Base-by-base conservation (phyloP, 148 eudicot species). In the Euryodendron excelsum region DNA sequence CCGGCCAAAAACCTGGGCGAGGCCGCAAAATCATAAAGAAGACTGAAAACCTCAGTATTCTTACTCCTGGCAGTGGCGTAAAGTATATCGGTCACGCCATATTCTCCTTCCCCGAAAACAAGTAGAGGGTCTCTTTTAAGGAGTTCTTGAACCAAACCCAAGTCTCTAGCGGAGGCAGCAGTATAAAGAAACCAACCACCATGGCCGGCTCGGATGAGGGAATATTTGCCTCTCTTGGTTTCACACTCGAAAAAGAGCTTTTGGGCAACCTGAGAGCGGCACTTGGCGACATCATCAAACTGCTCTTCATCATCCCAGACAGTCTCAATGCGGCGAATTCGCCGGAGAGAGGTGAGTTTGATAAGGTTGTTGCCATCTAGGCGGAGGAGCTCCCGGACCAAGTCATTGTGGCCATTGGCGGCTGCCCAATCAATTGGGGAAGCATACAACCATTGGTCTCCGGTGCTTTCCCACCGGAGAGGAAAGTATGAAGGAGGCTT, bases 401-500 rank as follows among this genome's bases (percentile, higher is more conserved):
- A 82, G 48, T 93, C 98, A 79, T 82, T 93, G 82, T 91, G 97
- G 30, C 99, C 99, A 76, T 92, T 93, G 55, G 99, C 99, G 7
- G 99, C 97, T 8, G 99, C 99, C 87, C 87, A 96, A 69, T 96
- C 99, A 53, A 96, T 89, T 25, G 99, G 99, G 23, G 95, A 87
- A 52, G 97, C 99, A 75, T 90, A 96, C 99, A 98, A 96, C 99
- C 99, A 96, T 64, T 93, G 94, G 56, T 96, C 99, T 25, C 99
- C 97, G 15, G 99, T 93, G 86, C 99, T 96, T 84, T 96, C 98
- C 99, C 98, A 96, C 75, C 99, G 82, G 5, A 96, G 84, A 5
- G 97, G 97, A 68, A 96, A 90, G 60, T 87, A 75, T 33, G 84
- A 69, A 21, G 89, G 78, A 55, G 90, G 85, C 89, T 84, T 87